Evolutionary conservation across 441 rosid genomes (phyloP), one percentile per base, ranked within the genome.

Genomic region (Croton setiger): DNA sequence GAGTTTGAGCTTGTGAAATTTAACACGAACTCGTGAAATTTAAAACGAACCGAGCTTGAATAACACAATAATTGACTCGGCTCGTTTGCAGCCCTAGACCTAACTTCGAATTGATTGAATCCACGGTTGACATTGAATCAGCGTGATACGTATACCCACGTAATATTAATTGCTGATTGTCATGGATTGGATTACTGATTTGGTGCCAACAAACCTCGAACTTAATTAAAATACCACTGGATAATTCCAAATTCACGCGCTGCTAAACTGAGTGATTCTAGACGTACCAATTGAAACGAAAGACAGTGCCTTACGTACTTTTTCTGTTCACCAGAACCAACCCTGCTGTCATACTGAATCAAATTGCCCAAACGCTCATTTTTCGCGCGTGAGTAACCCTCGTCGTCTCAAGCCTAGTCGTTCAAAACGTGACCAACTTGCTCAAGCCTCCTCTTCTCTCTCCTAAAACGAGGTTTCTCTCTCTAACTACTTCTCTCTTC

Each of bases 201-300:
- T 18, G 35, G 23, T 35, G 62, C 62, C 44, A 58, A 58, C 49
- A 39, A 60, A 17, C 27, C 33, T 36, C 59, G 1, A 55, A 53
- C 9, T 8, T 3, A 4, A 54, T 20, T 20, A 54, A 55, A 15
- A 44, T 1, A 43, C 44, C 7, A 1, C 11, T 7, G 2, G 43
- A 6, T 14, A 27, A 20, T 3, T 63, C 31, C 1, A n/a, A 41
- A 5, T 36, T 23, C 47, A 60, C 64, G 48, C 17, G 0, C 0
- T 9, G 0, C 0, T 4, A 1, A 5, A 6, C 2, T 0, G 14
- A 18, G 64, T 57, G 64, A 2, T 1, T 31, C 6, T 20, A 5
- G 75, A 80, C 88, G 77, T 35, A 31, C 82, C 80, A 82, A 72
- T 70, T 27, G 37, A 14, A 59, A 20, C 61, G 39, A 45, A 7